Evolutionary conservation across 2,329 filamentous ascomycete genomes (phyloP).

Genomic region (Coniella vitis): DNA sequence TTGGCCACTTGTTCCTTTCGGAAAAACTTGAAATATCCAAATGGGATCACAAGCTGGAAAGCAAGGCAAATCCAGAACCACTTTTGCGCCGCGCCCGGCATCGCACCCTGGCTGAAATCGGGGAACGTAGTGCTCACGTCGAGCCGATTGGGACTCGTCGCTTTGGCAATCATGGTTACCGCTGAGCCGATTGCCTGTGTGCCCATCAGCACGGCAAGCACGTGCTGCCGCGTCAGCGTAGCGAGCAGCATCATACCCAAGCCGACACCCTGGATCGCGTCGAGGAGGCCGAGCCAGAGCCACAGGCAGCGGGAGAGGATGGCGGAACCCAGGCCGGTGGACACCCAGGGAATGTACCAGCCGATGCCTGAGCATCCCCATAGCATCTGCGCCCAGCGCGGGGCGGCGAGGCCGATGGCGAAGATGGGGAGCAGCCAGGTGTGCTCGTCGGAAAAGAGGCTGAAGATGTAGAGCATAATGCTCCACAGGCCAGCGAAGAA

Average conservation of each 20-base stretch:
- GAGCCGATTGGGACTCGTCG: slow-evolving; percentile 52
- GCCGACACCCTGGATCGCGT: slow-evolving; percentile 58
- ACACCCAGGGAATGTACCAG: slow-evolving; percentile 56
- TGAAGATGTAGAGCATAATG: slow-evolving; percentile 43
- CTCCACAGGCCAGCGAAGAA: slow-evolving; percentile 53
- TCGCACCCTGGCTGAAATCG: slow-evolving; percentile 45
- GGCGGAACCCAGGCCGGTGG: slow-evolving; percentile 44
- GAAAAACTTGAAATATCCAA: slow-evolving; percentile 51
- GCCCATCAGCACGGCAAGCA: slow-evolving; percentile 52
- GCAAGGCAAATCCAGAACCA: slow-evolving; percentile 57
- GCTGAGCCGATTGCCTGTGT: slow-evolving; percentile 57
- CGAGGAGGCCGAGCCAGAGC: slow-evolving; percentile 62
- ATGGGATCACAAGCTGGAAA: slow-evolving; percentile 51
- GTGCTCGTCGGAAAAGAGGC: slow-evolving; percentile 50
- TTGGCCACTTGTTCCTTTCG: slow-evolving; percentile 52
- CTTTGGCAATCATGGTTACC: slow-evolving; percentile 52
- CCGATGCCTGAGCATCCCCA: slow-evolving; percentile 58
- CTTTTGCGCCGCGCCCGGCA: slow-evolving; percentile 39
- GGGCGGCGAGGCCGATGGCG: slow-evolving; percentile 58
- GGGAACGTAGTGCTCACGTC: slow-evolving; percentile 58
- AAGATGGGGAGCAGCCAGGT: slow-evolving; percentile 63
- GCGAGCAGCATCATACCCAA: slow-evolving; percentile 63
- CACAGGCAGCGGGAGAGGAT: slow-evolving; percentile 52
- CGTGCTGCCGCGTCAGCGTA: slow-evolving; percentile 58
- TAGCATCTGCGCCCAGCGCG: slow-evolving; percentile 61